Percentiles rank a stretch among this genome's conserved stretches.
These are phyloP conservation scores for Adenanthera pavonina DNA, from an alignment of 306 rosid species.

Conservation along the genomic window DNA sequence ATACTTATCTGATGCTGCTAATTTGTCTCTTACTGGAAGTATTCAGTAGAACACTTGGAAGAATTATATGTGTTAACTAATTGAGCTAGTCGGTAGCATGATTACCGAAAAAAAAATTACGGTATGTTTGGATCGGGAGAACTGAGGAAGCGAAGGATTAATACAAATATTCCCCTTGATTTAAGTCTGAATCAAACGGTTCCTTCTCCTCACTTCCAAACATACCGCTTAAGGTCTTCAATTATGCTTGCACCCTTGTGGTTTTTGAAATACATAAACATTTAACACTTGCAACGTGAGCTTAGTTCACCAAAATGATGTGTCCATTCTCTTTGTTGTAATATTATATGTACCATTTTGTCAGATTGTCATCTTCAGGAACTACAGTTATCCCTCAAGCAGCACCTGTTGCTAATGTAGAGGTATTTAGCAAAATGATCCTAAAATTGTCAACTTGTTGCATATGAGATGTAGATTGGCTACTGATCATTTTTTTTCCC, in stretches of 20 bases:
- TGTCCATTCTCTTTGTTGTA: slow-evolving; percentile 38
- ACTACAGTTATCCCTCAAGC: slow-evolving; percentile 65
- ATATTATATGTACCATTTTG: slow-evolving; percentile 42
- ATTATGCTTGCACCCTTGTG: background rate
- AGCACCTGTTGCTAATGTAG: slow-evolving; percentile 68
- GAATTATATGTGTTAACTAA: slow-evolving; percentile 26
- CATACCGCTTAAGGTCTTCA: background rate
- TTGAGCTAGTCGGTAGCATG: background rate
- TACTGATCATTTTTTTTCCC: slow-evolving; percentile 22
- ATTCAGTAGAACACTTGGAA: slow-evolving; percentile 16
- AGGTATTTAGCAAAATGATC: slow-evolving; percentile 59
- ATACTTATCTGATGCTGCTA: slow-evolving; percentile 9
- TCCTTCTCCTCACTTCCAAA: background rate
- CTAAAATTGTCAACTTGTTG: slow-evolving; percentile 8
- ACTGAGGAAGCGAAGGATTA: background rate
- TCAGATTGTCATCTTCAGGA: slow-evolving; percentile 67
- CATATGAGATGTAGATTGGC: slow-evolving; percentile 37
- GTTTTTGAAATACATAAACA: background rate
- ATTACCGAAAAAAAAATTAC: background rate
- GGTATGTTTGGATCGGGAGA: background rate
- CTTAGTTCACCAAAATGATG: slow-evolving; percentile 22
- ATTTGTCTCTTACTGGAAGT: slow-evolving; percentile 14
- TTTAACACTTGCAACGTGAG: slow-evolving; percentile 5
- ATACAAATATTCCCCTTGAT: background rate
- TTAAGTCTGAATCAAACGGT: background rate